Base-by-base conservation (phyloP, 257 asterid genomes). In the Ajuga chamaepitys region DNA sequence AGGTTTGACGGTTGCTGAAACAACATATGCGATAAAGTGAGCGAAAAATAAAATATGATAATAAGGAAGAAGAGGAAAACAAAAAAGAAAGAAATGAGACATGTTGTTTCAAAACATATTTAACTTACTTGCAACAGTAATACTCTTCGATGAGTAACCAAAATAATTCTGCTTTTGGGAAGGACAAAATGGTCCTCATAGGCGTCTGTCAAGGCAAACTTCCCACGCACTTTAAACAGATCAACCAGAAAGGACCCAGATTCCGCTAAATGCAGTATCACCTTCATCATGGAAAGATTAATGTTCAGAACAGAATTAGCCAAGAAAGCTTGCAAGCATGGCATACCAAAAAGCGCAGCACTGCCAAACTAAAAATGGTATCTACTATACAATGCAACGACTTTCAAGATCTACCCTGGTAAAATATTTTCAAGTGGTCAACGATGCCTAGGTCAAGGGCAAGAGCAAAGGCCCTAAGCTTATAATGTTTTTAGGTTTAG, bases 211-310 rank as follows among this genome's bases (percentile, higher is more conserved):
- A 83, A 73, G 73, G 96, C 99, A 77, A 84, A 94, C 76, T 94
- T 94, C 40, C 95, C 99, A 41, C 99, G 99, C 53, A 88, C 97
- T 81, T 88, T 94, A 50, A 94, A 94, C 74, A 94, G 85, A 77
- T 94, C 96, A 57, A 90, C 96, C 75, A 94, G 81, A 70, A 94
- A 94, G n/a, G 99, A 86, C 20, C 86, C 95, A 62, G 90, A 94
- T 74, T 94, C 97, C 45, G 97, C 99, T 70, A 88, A 67, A 74
- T 94, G 99, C 80, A 94, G 79, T 67, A 83, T 86, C 58, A 74
- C 92, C 99, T 93, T 73, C 82, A 76, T 66, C 47, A 68, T 57
- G 72, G 68, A 57, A 79, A 46, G 63, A 25, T 71, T 38, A 51
- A 66, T 64, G 66, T 21, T 54, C 20, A 44, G 25, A 24, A 26